Conservation (phyloP, 305 asterid species). For the Solanum hybrid region DNA sequence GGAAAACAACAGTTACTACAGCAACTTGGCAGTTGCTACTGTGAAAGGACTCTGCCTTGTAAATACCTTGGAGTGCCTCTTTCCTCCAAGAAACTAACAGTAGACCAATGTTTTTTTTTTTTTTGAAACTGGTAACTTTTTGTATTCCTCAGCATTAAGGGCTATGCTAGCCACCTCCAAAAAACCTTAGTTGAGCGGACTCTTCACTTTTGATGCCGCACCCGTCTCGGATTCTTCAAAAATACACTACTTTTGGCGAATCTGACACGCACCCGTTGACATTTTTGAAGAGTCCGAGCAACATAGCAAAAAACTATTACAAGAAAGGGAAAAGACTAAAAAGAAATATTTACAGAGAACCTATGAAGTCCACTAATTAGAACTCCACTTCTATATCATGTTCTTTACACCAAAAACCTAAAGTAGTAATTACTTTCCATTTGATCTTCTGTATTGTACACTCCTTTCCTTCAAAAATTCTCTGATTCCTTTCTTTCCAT, state of each 20-base stretch:
- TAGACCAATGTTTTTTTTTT: neutral
- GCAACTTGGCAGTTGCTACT: neutral
- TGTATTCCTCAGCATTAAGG: neutral
- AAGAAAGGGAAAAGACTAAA: neutral
- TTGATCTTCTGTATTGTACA: neutral
- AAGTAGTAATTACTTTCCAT: neutral
- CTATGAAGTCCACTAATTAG: neutral
- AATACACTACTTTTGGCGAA: too few relatives aligned
- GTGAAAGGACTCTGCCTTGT: neutral
- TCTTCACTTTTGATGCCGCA: too few relatives aligned
- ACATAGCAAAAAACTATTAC: neutral
- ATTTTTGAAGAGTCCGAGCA: too few relatives aligned
- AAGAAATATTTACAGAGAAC: neutral
- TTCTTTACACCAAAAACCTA: neutral
- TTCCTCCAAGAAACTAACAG: neutral
- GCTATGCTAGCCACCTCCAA: neutral
- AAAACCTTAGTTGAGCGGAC: too few relatives aligned
- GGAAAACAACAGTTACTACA: neutral
- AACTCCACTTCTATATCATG: neutral
- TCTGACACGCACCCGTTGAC: too few relatives aligned
- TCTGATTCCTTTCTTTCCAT: neutral
- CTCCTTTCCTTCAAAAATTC: neutral
- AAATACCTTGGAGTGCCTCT: neutral
- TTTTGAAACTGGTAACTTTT: neutral
- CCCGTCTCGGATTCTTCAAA: too few relatives aligned